Evolutionary conservation across 352 stramenopile species (phyloP), one percentile per base, ranked within the genome.

Genomic region (Pythium pectinolyticum): DNA sequence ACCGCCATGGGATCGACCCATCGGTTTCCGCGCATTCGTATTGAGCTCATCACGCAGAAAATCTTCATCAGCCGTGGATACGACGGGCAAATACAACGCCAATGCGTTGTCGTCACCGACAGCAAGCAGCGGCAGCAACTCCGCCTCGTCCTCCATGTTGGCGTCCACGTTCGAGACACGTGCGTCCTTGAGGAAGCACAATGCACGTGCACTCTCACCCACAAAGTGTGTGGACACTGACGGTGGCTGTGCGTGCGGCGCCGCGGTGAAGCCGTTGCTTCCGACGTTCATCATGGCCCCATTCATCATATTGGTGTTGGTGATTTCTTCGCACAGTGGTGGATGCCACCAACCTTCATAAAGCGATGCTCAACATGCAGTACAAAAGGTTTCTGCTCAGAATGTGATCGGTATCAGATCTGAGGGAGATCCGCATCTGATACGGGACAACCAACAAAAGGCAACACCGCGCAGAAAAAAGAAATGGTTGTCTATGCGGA

Each of bases 181-280:
- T 25, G 85, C 74, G 63, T 88, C 78, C 52, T 77, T 85, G 51
- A 89, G 66, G 43, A 89, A 80, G 61, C 75, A 86, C 50, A 91
- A 48, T 41, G 82, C 71, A 37, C 74, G 72, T 28, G 86, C 70
- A 64, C 86, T 88, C 58, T 88, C 80, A 47, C 69, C 69, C 61
- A 88, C 74, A 48, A 88, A 88, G 66, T 88, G 82, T 61, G 73
- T 91, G 35, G 80, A 88, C 35, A 73, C 39, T 1, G 52, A 39
- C 9, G 59, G 40, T 30, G 39, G 43, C 43, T 50, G 43, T 49
- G 50, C 25, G 30, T 30, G 28, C 17, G 37, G 25, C 25, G 52
- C 1, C n/a, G 37, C 22, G 10, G 24, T 31, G 43, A 50, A 52
- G 57, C 51, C 61, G 30, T 63, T 63, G 60, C 62, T 85, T n/a